Evolutionary conservation across 306 rosid genomes (phyloP), one percentile per base, ranked within the genome.

Genomic region (Casuarina cunninghamiana): DNA sequence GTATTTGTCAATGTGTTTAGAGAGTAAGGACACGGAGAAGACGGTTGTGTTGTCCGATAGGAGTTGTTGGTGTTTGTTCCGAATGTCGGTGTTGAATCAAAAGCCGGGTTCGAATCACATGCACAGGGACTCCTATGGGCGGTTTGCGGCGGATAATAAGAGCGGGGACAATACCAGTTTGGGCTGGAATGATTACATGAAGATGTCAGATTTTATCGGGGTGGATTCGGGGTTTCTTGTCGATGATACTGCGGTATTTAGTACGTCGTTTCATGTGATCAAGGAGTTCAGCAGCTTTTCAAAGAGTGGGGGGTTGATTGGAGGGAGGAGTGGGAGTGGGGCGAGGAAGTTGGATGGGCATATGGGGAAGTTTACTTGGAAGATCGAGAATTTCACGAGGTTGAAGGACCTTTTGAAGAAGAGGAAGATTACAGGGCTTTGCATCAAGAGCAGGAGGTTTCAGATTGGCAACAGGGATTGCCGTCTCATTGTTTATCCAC

Each of bases 181-280:
- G 94, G 99, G 99, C 8, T 96, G 99, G 99, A 96, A 93, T 86
- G 99, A 96, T 85, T 96, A 96, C 51, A 96, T 96, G 99, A 96
- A 93, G 85, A 96, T 93, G 98, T 74, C 84, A 0, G 99, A 96
- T 84, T 96, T 93, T 68, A 66, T 91, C n/a, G 98, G 94, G 71
- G 9, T 80, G 13, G 99, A 93, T 58, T 90, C 91, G 2, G 98
- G 99, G 69, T 96, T 93, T 81, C 39, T 96, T 83, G 84, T 78
- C 39, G 97, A 93, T 48, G 96, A 93, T 73, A 96, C 97, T 8
- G 99, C 96, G 0, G 98, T 96, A 37, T 91, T 96, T 74, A 96
- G 97, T 75, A 89, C 98, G 16, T 96, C 98, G 0, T 96, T 96
- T 85, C 99, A 96, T 78, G 99, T 96, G 83, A 93, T 96, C 76